Conservation (phyloP, 306 rosid genomes). For the Trifolium fragiferum region DNA sequence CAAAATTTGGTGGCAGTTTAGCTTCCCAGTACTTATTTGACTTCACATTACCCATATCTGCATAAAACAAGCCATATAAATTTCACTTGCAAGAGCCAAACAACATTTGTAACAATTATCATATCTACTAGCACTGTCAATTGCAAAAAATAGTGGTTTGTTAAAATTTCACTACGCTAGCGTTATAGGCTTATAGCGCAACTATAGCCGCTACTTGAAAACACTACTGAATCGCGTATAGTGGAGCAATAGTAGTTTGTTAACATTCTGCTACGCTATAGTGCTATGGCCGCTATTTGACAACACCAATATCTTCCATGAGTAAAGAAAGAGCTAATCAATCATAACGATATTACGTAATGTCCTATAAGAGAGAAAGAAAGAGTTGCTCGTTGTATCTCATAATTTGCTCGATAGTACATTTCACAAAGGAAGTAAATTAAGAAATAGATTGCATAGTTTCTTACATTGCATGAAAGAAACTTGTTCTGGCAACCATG, state of each 20-base stretch:
- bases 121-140: slow-evolving; percentile 7
- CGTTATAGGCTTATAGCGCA: too few relatives aligned
- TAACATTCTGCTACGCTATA: background rate
- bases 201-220: background rate
- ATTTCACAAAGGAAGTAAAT: slow-evolving; percentile 17
- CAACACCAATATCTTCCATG: background rate
- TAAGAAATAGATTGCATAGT: slow-evolving; percentile 12
- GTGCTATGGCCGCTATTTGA: background rate
- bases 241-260: background rate
- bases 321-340: slow-evolving; percentile 32
- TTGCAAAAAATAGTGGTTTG: background rate
- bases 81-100: slow-evolving; percentile 9
- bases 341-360: background rate
- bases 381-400: background rate
- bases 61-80: slow-evolving; percentile 33
- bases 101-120: background rate
- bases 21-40: slow-evolving; percentile 87
- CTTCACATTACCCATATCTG: slow-evolving; percentile 75
- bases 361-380: background rate
- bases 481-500: slow-evolving; percentile 95
- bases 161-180: background rate
- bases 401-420: background rate
- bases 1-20: slow-evolving; percentile 59
- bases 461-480: slow-evolving; percentile 90
- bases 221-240: too few relatives aligned